phyloP scores from a whole-genome alignment of 257 asterid genomes.

The Anisodus acutangulus region DNA sequence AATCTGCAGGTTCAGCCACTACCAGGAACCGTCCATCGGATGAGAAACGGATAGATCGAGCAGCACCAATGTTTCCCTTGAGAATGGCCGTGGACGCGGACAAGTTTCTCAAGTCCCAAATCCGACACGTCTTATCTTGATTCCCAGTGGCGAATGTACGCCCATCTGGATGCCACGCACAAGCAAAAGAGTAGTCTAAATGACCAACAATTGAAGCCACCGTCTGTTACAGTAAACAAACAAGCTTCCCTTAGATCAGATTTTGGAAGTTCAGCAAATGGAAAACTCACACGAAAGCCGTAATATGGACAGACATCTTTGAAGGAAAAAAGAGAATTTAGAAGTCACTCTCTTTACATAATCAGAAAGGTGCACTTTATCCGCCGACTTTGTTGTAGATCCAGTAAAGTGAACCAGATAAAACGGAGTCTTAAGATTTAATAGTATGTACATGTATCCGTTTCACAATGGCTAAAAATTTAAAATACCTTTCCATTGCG shows the following conservation, averaged over 20 bases:
- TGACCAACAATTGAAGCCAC: constrained; percentile 65
- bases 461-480: background rate
- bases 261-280: constrained; percentile 16
- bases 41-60: constrained; percentile 71
- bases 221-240: constrained; percentile 41
- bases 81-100: constrained; percentile 47
- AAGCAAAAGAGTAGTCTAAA: constrained; percentile 73
- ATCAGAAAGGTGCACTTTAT: background rate
- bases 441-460: background rate
- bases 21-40: constrained; percentile 66
- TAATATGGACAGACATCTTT: background rate
- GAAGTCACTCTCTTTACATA: background rate
- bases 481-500: constrained; percentile 65
- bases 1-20: constrained; percentile 77
- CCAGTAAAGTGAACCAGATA: background rate
- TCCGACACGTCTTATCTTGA: constrained; percentile 77
- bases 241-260: background rate
- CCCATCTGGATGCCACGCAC: constrained; percentile 80
- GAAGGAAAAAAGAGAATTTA: background rate
- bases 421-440: too few relatives aligned
- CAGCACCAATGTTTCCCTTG: constrained; percentile 71
- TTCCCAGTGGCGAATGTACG: constrained; percentile 72
- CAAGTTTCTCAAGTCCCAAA: constrained; percentile 67
- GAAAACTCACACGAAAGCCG: background rate
- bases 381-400: background rate